Evolutionary conservation across 768 basidiomycete genomes (phyloP).

Genomic region (Brasilioporus rufonigricans): DNA sequence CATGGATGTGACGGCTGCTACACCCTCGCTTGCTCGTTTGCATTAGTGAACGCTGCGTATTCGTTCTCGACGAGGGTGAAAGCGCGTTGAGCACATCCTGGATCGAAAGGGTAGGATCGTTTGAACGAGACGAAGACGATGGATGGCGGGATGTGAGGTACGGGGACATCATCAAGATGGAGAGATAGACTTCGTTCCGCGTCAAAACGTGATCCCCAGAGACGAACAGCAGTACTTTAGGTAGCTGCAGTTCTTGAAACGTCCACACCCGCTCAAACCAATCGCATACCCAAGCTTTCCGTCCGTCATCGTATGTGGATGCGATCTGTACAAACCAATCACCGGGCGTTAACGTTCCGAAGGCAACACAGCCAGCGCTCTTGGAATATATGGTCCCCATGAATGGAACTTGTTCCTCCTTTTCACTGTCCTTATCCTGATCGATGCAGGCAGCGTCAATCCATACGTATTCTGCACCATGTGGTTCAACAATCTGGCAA

Average conservation of each 20-base stretch:
- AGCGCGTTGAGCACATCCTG: slow-evolving; percentile 10
- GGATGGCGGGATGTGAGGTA: slow-evolving; percentile 3
- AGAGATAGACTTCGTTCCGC: slow-evolving; percentile 5
- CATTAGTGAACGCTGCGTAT: slow-evolving; percentile 9
- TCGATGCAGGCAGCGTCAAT: slow-evolving; percentile 10
- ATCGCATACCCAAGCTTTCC: slow-evolving; percentile 10
- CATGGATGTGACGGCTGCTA: neutral
- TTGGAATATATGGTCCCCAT: slow-evolving; percentile 6
- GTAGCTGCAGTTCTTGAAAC: slow-evolving; percentile 13
- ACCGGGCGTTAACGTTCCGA: neutral
- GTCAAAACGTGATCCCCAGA: slow-evolving; percentile 8
- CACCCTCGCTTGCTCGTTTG: slow-evolving; percentile 6
- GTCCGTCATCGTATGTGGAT: neutral
- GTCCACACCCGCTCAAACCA: slow-evolving; percentile 18
- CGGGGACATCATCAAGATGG: slow-evolving; percentile 10
- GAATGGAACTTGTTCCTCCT: slow-evolving; percentile 2
- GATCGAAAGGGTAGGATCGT: neutral
- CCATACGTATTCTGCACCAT: slow-evolving; percentile 6
- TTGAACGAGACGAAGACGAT: neutral
- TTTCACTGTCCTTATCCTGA: neutral
- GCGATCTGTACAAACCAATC: neutral
- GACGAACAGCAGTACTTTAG: slow-evolving; percentile 4
- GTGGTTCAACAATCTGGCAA: neutral
- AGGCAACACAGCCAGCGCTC: slow-evolving; percentile 11
- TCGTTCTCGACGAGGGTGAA: slow-evolving; percentile 5